Evolutionary conservation across 805 yeast genomes (phyloP), one percentile per base, ranked within the genome.

Genomic region (Wickerhamiella australiensis): DNA sequence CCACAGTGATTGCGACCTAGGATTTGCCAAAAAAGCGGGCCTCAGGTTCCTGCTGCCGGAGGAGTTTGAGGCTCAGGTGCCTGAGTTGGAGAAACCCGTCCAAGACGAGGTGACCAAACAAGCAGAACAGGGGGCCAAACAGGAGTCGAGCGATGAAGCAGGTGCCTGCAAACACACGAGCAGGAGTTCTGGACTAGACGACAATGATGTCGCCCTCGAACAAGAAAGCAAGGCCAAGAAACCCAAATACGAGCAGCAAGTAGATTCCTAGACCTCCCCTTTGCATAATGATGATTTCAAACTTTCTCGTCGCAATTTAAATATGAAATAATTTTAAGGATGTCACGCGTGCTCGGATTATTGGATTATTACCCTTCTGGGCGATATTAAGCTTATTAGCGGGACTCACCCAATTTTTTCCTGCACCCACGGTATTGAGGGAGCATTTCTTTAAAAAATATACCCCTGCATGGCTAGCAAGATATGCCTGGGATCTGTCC

Each of bases 1-100:
- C 63, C 83, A 81, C 61, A 84, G 92, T 70, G 87, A 84, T 57
- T 76, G 83, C 45, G 98, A 90, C 63, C 64, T 61, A 54, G 61
- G 53, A 50, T 88, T 88, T 70, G 96, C 97, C 0, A 54, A 68
- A 40, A 71, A 68, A 17, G 59, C 74, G 1, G 76, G 76, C 0
- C 42, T 86, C 1, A 53, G 56, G 18, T 90, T 85, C 59, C 66
- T 67, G 47, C 67, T 77, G 0, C 97, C 97, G 0, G 96, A 90
- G 57, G 79, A 80, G 46, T 69, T 46, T 26, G 41, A 25, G 25
- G 47, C 41, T 4, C 20, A 41, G 12, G 23, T 41, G 5, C 18
- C 6, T 21, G 42, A 22, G 12, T n/a, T 37, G 26, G 42, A 37
- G 15, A 3, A 5, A 20, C 8, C 8, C 4, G 5, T 17, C 12